Evolutionary conservation across 306 rosid genomes (phyloP).

Genomic region (Inga oerstediana): DNA sequence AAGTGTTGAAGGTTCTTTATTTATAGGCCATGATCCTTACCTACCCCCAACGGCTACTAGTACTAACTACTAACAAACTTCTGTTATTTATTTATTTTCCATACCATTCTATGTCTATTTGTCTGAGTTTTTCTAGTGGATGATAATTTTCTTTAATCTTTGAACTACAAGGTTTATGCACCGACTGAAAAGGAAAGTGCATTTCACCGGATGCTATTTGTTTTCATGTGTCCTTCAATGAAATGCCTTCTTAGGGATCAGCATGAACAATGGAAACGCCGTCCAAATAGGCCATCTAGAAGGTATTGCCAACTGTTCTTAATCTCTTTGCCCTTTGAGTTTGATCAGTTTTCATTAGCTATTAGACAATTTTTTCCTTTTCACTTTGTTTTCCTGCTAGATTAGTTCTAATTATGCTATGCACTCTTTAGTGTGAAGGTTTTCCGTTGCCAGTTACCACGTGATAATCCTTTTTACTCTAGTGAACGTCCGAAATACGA

Average conservation of each 20-base stretch:
- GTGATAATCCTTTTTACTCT: constrained; percentile 69
- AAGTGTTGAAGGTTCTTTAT: no score
- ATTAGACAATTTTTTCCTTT: constrained; percentile 1
- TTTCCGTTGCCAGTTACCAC: constrained; percentile 75
- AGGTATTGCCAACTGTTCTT: constrained; percentile 46
- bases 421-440: constrained; percentile 80
- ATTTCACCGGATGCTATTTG: constrained; percentile 80
- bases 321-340: background rate
- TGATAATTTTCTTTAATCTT: constrained; percentile 24
- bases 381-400: constrained; percentile 1
- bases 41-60: no score
- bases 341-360: background rate
- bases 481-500: constrained; percentile 55
- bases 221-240: constrained; percentile 87
- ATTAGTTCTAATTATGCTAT: constrained; percentile 34
- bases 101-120: background rate
- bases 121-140: constrained; percentile 9
- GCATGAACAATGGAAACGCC: constrained; percentile 80
- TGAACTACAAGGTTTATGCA: constrained; percentile 66
- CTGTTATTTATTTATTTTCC: no score
- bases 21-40: no score
- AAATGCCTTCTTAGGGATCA: constrained; percentile 80
- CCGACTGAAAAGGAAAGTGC: constrained; percentile 63
- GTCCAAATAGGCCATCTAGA: constrained; percentile 57
- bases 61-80: no score